Base-by-base conservation (phyloP, 2,329 filamentous ascomycete genomes). In the Apiospora aurea region DNA sequence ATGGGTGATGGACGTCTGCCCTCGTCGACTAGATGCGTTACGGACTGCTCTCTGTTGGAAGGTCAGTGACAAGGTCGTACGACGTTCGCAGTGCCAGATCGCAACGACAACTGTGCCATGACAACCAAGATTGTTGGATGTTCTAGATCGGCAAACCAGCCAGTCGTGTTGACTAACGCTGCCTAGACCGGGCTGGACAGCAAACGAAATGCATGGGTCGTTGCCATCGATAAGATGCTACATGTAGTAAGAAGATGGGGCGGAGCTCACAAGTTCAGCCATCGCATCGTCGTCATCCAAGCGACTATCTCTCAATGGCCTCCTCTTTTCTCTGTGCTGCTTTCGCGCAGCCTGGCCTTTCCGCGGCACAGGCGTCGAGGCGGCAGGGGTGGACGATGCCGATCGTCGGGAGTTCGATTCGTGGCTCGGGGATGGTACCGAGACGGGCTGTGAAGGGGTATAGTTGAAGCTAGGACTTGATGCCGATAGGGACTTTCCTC, bases 1-100 rank as follows among this genome's bases (percentile, higher is more conserved):
- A 82, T 99, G 96, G 53, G 96, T 98, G 80, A 99, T 99, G 78
- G 94, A 97, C 70, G 95, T 98, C 83, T 98, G 96, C 70, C 96
- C 96, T 78, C 96, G 94, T 72, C 96, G 92, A 79, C 87, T 88
- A n/a, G 85, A 87, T 16, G 87, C 82, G 75, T 89, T 90, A 72
- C 87, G 85, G 72, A 90, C 81, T 26, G 87, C 88, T 75, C 87
- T 84, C 74, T 81, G 57, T 72, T 57, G 26, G 3, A 64, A n/a
- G 21, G 57, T 64, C 34, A 64, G 57, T 41, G 34, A n/a, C 18
- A 41, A 21, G 29, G 10, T 41, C 38, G 34, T 4, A 51, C 5
- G 18, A n/a, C 21, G 2, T 41, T 24, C 10, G 57, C 8, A 61
- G 29, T 10, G 10, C 29, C 53, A 2, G 2, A 38, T 38, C 16